phyloP scores from a whole-genome alignment of 2,329 filamentous ascomycete genomes.

The Botrytis galanthina region DNA sequence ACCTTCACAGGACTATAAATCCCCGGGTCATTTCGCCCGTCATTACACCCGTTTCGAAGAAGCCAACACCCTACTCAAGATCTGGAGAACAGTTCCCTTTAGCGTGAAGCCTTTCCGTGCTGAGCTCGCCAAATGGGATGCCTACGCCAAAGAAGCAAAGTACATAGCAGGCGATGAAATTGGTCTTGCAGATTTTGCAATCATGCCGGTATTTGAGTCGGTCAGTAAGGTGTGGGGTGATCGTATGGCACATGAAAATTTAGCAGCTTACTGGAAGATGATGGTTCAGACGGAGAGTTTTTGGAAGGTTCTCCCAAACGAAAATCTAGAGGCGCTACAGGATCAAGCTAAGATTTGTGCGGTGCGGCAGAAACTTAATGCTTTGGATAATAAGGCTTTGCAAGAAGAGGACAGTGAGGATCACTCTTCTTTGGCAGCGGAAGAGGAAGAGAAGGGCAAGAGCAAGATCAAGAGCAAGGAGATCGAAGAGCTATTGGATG shows the following conservation, averaged over 20 bases:
- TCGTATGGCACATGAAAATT: slow-evolving; percentile 36
- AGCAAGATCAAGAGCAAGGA: not conserved
- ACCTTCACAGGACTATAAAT: slow-evolving; percentile 4
- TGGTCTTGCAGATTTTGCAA: slow-evolving; percentile 53
- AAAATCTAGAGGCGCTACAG: slow-evolving; percentile 6
- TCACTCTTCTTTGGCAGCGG: not conserved
- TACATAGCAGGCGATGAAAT: slow-evolving; percentile 47
- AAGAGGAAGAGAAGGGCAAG: not conserved
- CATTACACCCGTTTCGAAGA: slow-evolving; percentile 34
- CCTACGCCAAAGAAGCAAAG: slow-evolving; percentile 24
- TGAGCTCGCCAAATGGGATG: slow-evolving; percentile 37
- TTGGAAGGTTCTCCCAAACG: slow-evolving; percentile 23
- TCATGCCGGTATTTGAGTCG: slow-evolving; percentile 55
- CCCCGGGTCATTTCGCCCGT: slow-evolving; percentile 31
- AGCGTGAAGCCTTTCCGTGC: slow-evolving; percentile 27
- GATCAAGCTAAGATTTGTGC: not conserved
- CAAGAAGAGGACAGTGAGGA: not conserved
- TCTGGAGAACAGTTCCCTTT: slow-evolving; percentile 31
- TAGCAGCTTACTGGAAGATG: slow-evolving; percentile 29
- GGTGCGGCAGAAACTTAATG: not conserved
- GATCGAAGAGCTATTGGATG: slow-evolving; percentile 13
- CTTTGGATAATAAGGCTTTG: not conserved
- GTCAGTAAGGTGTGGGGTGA: slow-evolving; percentile 42
- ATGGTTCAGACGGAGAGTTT: slow-evolving; percentile 28
- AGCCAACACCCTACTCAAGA: slow-evolving; percentile 27